These are phyloP conservation scores for Yamadazyma sp. DNA, from an alignment of 805 yeast genomes.

Conservation along the genomic window DNA sequence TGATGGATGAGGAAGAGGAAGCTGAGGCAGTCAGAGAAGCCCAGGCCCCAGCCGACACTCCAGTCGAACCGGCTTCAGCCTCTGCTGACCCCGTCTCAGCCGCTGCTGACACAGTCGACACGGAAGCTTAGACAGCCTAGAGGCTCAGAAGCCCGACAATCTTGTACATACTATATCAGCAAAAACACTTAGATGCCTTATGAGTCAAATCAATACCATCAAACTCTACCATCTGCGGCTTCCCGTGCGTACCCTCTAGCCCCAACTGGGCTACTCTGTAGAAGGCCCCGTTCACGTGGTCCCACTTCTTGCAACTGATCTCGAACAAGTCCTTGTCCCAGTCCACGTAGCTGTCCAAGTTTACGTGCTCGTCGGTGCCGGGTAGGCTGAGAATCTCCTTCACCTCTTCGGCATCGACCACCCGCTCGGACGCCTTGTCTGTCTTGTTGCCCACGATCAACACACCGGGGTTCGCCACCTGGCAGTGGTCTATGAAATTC, in stretches of 20 bases:
- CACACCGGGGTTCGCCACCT: slow-evolving; percentile 47
- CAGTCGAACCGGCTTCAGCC: neutral
- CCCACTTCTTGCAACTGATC: slow-evolving; percentile 30
- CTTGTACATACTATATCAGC: slow-evolving; percentile 1
- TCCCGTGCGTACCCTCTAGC: slow-evolving; percentile 16
- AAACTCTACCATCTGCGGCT: slow-evolving; percentile 24
- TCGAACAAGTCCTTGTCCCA: slow-evolving; percentile 37
- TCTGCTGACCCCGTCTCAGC: slow-evolving; percentile 1
- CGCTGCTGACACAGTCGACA: slow-evolving; percentile 1
- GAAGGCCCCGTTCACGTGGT: slow-evolving; percentile 35
- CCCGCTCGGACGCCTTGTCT: slow-evolving; percentile 37
- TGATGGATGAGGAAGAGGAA: slow-evolving; percentile 69
- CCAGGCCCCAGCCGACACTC: slow-evolving; percentile 4
- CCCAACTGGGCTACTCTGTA: slow-evolving; percentile 39
- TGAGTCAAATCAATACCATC: slow-evolving; percentile 29
- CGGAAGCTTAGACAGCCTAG: slow-evolving; percentile 2
- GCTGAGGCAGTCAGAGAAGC: slow-evolving; percentile 3
- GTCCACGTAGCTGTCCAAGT: slow-evolving; percentile 29
- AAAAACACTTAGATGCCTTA: slow-evolving; percentile 7
- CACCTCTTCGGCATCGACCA: slow-evolving; percentile 38
- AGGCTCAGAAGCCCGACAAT: too few relatives aligned
- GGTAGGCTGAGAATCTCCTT: slow-evolving; percentile 29
- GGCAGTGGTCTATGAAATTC: slow-evolving; percentile 50
- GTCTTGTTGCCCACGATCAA: slow-evolving; percentile 54
- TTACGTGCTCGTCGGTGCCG: slow-evolving; percentile 13